Base-by-base conservation (phyloP, 2,329 filamentous ascomycete species). In the Nemania abortiva region DNA sequence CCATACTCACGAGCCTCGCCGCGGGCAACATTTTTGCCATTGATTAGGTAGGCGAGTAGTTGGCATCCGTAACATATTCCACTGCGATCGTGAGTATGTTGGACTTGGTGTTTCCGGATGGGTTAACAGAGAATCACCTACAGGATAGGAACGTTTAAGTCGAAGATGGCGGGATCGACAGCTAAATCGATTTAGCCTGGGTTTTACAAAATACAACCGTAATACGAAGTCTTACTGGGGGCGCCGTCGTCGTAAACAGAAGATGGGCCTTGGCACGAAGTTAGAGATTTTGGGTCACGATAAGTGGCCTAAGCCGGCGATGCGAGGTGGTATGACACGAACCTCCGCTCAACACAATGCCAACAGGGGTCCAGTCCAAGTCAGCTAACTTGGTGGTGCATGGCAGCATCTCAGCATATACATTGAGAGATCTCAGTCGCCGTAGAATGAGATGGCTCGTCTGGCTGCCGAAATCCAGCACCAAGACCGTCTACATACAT, bases 391-490 rank as follows among this genome's bases (percentile, higher is more conserved):
- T 95, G 76, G 92, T 90, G 54, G 91, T 97, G 82, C 94, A 97
- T 24, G 92, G 92, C 52, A 97, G 89, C 90, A 97, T 92, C 84
- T 97, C 94, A 70, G 90, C 90, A 84, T 70, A 97, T 79, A 97
- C 88, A 83, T 91, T 91, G 81, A 97, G 87, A 75, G 92, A 89
- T 74, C 94, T 88, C 31, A 97, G 86, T 39, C 93, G 89, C 63
- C 93, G 86, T 10, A 90, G 89, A 77, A 95, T 94, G 47, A 95
- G 84, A 80, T 94, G 91, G 49, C 89, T 90, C 77, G 90, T 91
- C 81, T 93, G 91, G 27, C 68, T 71, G 61, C 83, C 91, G 78
- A 92, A 93, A 80, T 93, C 91, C 75, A 93, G 83, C 72, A 91
- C 89, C 72, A 93, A 83, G 75, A 93, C 91, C 72, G 91, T 93